A percentile compares a stretch with the other conserved stretches of the same genome.
Conservation (phyloP, 1,284 basidiomycete genomes). For the Earliella scabrosa region DNA sequence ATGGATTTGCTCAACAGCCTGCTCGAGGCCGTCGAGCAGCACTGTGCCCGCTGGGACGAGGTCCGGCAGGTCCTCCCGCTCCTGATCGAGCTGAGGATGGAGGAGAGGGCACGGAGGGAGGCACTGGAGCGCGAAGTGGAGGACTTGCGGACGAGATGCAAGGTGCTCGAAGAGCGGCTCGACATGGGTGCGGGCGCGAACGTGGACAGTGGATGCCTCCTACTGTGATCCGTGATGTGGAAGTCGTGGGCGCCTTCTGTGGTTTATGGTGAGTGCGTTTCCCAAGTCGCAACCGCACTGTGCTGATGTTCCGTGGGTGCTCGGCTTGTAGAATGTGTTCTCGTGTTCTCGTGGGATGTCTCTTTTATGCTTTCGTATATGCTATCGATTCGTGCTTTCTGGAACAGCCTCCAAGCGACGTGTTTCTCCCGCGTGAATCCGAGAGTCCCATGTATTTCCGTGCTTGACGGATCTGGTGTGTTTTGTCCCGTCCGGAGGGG, state of each 20-base stretch:
- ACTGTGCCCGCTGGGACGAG: slow-evolving; percentile 48
- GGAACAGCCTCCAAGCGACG: too few relatives aligned
- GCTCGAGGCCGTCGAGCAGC: slow-evolving; percentile 28
- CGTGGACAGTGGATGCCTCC: slow-evolving; percentile 28
- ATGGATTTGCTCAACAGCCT: slow-evolving; percentile 19
- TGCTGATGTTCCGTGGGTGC: neutral
- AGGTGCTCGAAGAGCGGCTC: slow-evolving; percentile 45
- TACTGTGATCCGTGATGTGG: slow-evolving; percentile 21
- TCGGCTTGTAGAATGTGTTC: neutral
- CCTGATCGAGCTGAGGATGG: slow-evolving; percentile 48
- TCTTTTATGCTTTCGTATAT: neutral
- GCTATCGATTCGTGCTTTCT: neutral
- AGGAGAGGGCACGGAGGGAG: slow-evolving; percentile 49
- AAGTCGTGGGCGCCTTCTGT: neutral
- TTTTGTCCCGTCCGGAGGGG: too few relatives aligned
- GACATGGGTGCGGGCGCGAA: slow-evolving; percentile 21
- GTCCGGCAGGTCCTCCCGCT: slow-evolving; percentile 52
- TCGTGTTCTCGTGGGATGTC: neutral
- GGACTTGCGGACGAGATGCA: slow-evolving; percentile 53
- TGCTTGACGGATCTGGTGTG: too few relatives aligned
- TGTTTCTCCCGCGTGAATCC: too few relatives aligned
- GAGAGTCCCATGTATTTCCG: too few relatives aligned
- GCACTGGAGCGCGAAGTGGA: slow-evolving; percentile 52
- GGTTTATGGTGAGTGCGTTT: neutral
- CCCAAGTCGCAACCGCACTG: too few relatives aligned